Evolutionary conservation across 1,284 basidiomycete genomes (phyloP), one percentile per base, ranked within the genome.

Genomic region (Coriolopsis trogii): DNA sequence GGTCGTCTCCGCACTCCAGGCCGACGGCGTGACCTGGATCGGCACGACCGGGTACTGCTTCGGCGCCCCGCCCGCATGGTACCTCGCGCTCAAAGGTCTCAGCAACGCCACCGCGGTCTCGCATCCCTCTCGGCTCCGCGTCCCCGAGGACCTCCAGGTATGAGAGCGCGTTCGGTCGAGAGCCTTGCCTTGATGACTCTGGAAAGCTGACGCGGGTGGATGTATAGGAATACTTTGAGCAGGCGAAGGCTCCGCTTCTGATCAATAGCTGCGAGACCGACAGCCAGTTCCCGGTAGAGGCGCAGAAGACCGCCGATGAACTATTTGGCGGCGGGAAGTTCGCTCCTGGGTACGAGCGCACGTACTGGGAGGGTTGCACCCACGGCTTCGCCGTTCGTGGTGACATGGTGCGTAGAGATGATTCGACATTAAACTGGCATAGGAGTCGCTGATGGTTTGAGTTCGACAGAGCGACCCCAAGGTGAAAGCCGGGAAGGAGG

Each of bases 31-130:
- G 26, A 81, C 74, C 4, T 63, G 67, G 18, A 78, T 88, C 53
- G 85, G 73, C 12, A 84, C 82, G 0, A 81, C 78, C 1, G 87
- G 86, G 0, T 90, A 82, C 70, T 91, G 89, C 73, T 85, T 82
- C 53, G 88, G 89, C 31, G 87, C 81, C 75, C 58, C 58, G 71
- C 67, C 47, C 4, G 53, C 63, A 13, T 88, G 89, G 64, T 80
- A 90, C 57, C 77, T 89, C 41, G 84, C 85, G 0, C 82, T 88
- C 56, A 84, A 88, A 9, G 72, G 77, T 46, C 57, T 73, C 40
- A 78, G 82, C 66, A 71, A 79, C 37, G 85, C 74, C 23, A 77
- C 74, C 1, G 81, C 79, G 21, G 73, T 79, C 44, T 67, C 80
- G 1, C 91, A 93, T 68, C 91, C 90, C 2, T 88, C 88, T 3